Percentiles rank a stretch among this genome's conserved stretches.
phyloP scores from a whole-genome alignment of 2,329 filamentous ascomycete species.

The Trichoderma asperellum region DNA sequence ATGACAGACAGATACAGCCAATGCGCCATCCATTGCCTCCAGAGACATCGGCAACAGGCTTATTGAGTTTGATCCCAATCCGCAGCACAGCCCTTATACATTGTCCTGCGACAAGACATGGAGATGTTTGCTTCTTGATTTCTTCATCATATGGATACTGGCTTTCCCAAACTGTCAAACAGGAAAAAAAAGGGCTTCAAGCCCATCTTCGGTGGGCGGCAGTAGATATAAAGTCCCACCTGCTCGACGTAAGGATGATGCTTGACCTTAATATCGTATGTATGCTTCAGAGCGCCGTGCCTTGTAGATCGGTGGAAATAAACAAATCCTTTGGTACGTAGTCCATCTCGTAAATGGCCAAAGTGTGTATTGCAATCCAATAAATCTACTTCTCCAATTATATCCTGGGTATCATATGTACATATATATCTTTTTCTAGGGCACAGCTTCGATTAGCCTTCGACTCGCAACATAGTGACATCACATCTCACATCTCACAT shows the following conservation, averaged over 20 bases:
- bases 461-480: background rate
- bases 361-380: background rate
- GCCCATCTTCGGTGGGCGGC: background rate
- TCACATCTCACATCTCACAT: background rate
- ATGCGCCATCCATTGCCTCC: background rate
- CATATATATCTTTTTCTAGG: background rate
- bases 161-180: background rate
- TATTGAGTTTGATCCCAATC: background rate
- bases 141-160: background rate
- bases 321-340: background rate
- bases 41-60: background rate
- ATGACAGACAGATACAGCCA: background rate
- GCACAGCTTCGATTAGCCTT: background rate
- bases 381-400: background rate
- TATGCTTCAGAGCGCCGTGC: background rate
- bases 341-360: no score
- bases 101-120: background rate
- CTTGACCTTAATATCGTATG: background rate
- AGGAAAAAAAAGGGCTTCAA: background rate
- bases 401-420: slow-evolving; percentile 4
- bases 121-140: background rate
- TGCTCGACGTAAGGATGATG: background rate
- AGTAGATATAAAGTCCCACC: background rate
- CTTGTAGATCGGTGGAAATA: background rate
- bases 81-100: background rate